phyloP scores from a whole-genome alignment of 2,329 filamentous ascomycete species.

The Didymella segeticola region DNA sequence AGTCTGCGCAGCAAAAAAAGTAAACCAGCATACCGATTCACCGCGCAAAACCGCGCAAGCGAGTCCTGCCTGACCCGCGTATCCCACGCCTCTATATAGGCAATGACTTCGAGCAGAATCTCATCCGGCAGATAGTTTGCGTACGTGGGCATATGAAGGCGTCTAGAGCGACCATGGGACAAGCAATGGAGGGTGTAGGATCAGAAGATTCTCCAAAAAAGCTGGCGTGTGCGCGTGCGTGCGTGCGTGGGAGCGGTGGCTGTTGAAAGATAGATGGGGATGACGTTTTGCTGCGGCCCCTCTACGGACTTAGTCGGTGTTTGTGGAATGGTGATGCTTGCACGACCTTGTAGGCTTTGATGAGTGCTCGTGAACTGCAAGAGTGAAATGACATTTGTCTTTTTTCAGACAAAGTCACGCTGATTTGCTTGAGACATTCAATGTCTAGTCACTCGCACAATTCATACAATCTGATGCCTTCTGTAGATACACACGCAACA shows the following conservation, averaged over 20 bases:
- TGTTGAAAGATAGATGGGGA: background rate
- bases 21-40: slow-evolving; percentile 30
- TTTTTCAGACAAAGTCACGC: too few species aligned
- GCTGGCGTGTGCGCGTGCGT: slow-evolving; percentile 1
- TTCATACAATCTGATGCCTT: too few species aligned
- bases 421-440: too few species aligned
- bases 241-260: slow-evolving; percentile 1
- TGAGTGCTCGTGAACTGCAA: too few species aligned
- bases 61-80: slow-evolving; percentile 51
- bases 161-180: too few species aligned
- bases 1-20: slow-evolving; percentile 4
- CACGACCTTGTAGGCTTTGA: too few species aligned
- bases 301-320: background rate
- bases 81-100: slow-evolving; percentile 47
- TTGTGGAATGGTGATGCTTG: background rate
- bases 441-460: too few species aligned
- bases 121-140: slow-evolving; percentile 60
- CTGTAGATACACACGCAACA: too few species aligned
- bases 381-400: too few species aligned
- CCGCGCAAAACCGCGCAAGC: slow-evolving; percentile 60
- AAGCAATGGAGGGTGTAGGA: too few species aligned
- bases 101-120: slow-evolving; percentile 59
- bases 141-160: slow-evolving; percentile 5
- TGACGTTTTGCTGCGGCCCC: slow-evolving; percentile 11
- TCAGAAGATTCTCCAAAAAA: background rate